A percentile compares a stretch with the other conserved stretches of the same genome.
These are phyloP conservation scores for Sphaerulina populicola DNA, from an alignment of 2,329 filamentous ascomycete species.

Conservation along the genomic window DNA sequence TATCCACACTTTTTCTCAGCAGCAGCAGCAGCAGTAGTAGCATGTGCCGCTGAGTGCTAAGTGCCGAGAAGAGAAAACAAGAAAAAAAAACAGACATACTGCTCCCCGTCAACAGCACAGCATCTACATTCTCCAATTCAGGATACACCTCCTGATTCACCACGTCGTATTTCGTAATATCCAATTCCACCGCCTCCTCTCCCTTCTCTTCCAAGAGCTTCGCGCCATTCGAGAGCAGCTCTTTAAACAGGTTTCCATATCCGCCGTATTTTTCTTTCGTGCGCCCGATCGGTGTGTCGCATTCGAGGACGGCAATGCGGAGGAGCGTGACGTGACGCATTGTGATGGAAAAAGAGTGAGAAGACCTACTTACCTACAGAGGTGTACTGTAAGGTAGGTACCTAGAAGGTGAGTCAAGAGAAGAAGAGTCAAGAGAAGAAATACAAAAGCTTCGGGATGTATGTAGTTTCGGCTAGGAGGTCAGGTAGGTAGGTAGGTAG, in stretches of 20 bases:
- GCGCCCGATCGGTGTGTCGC: slow-evolving; percentile 64
- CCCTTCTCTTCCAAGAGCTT: slow-evolving; percentile 39
- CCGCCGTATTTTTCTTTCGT: slow-evolving; percentile 57
- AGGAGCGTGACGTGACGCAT: slow-evolving; percentile 34
- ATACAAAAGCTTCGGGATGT: too few relatives aligned
- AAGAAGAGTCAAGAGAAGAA: too few relatives aligned
- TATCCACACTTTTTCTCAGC: too few relatives aligned
- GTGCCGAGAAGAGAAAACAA: too few relatives aligned
- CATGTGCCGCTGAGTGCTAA: too few relatives aligned
- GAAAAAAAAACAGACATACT: slow-evolving; percentile 22
- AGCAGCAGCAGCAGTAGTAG: too few relatives aligned
- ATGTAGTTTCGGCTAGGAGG: too few relatives aligned
- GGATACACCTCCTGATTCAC: slow-evolving; percentile 64
- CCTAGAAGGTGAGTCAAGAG: too few relatives aligned
- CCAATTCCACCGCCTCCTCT: slow-evolving; percentile 41
- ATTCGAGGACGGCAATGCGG: slow-evolving; percentile 79
- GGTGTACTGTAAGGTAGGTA: too few relatives aligned
- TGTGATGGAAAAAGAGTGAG: too few relatives aligned
- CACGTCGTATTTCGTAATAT: slow-evolving; percentile 61
- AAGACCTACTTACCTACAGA: too few relatives aligned
- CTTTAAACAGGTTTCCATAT: slow-evolving; percentile 58
- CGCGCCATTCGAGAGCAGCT: slow-evolving; percentile 46
- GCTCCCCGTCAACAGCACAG: slow-evolving; percentile 66
- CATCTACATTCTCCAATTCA: slow-evolving; percentile 64
- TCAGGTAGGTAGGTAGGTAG: too few relatives aligned